Conservation (phyloP, 2,329 filamentous ascomycete genomes). For the Alternaria dauci region DNA sequence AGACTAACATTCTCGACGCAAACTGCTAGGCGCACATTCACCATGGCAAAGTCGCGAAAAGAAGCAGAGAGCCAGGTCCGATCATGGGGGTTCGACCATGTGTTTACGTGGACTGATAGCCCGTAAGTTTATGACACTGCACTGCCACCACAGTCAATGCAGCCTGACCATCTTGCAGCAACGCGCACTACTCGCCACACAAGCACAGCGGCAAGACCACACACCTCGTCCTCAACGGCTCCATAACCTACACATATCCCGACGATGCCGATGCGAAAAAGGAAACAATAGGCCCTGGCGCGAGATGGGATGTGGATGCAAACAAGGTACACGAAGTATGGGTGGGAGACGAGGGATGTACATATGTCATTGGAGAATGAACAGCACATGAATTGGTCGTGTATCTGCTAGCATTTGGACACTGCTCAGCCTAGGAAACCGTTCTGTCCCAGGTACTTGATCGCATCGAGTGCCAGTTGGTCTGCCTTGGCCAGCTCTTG, state of each 20-base stretch:
- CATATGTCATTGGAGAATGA: constrained; percentile 69
- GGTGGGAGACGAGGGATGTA: constrained; percentile 72
- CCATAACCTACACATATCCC: constrained; percentile 73
- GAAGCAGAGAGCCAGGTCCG: constrained; percentile 69
- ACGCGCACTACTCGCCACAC: constrained; percentile 74
- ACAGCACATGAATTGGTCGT: neutral
- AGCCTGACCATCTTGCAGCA: constrained; percentile 54
- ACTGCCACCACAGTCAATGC: neutral
- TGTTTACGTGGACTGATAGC: constrained; percentile 76
- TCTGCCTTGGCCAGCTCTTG: constrained; percentile 56
- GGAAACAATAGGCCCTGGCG: constrained; percentile 67
- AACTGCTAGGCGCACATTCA: neutral
- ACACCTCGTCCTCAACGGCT: constrained; percentile 71
- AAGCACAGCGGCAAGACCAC: constrained; percentile 71
- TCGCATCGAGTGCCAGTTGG: constrained; percentile 54
- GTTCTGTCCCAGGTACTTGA: constrained; percentile 56
- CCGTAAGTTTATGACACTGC: constrained; percentile 61
- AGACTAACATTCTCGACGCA: neutral
- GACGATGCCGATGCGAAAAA: constrained; percentile 64
- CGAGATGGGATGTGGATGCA: constrained; percentile 72
- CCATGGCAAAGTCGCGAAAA: constrained; percentile 53
- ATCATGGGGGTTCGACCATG: constrained; percentile 73
- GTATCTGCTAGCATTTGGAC: no score
- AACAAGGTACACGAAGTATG: constrained; percentile 73
- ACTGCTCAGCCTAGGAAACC: constrained; percentile 51